Base-by-base conservation (phyloP, 371 early-diverging fungal species). In the Rhizomucor miehei region DNA sequence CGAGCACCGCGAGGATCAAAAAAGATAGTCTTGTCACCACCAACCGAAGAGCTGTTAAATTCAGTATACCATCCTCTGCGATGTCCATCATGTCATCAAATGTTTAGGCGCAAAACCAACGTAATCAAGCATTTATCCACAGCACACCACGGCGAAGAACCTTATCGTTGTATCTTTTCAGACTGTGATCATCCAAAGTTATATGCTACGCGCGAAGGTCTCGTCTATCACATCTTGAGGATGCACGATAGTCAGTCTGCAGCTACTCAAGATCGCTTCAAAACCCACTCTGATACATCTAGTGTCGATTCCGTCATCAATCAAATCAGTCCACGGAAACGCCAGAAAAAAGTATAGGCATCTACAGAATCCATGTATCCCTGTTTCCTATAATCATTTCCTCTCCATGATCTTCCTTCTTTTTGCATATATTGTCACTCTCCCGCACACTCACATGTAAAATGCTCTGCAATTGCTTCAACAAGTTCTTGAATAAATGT, bases 161-260 rank as follows among this genome's bases (percentile, higher is more conserved):
- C 73, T 8, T 78, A 75, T 52, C 70, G 69, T 5, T 73, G 77
- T 54, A 57, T 74, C n/a, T 70, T 68, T 56, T 55, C 61, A 1
- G 41, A 62, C 10, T 74, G 77, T 37, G 50, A 36, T 12, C 75
- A 80, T 51, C 71, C 75, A n/a, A 63, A 63, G 57, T 51, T 60
- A 10, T 76, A 74, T 57, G 69, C 75, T 5, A 74, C 77, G 14
- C 57, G 75, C 6, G 76, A 74, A 56, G 77, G 75, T 5, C 57
- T 79, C 9, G 64, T 75, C 14, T 76, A 74, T 57, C 79, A 79
- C 57, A 74, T 75, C 19, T 52, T 67, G 36, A 67, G 67, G 24
- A 63, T 59, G 3, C 78, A 78, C 58, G 70, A 77, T 34, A 46
- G 24, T 20, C 51, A 3, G 14, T 40, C 41, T 14, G 16, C 41